Conservation (phyloP, 2,329 filamentous ascomycete genomes). For the Zymoseptoria ardabiliae region DNA sequence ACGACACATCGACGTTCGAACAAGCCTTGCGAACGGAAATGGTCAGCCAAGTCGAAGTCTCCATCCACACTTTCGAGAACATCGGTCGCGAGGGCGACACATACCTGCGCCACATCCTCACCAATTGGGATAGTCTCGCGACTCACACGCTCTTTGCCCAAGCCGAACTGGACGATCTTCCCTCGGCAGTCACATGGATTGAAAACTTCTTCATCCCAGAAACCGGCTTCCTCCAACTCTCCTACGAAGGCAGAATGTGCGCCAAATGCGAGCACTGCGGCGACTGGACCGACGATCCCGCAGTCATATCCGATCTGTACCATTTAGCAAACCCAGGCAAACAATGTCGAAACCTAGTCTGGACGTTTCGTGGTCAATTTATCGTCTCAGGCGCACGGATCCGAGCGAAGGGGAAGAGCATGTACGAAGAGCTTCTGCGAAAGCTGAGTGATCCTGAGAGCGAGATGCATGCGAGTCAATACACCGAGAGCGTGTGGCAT, state of each 20-base stretch:
- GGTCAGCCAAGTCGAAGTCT: neutral
- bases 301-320: slow-evolving; percentile 34
- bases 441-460: slow-evolving; percentile 24
- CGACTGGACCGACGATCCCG: slow-evolving; percentile 38
- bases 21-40: neutral
- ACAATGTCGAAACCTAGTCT: slow-evolving; percentile 21
- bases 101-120: slow-evolving; percentile 42
- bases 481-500: neutral
- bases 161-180: slow-evolving; percentile 36
- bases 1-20: neutral
- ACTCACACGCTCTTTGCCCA: slow-evolving; percentile 44
- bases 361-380: slow-evolving; percentile 45
- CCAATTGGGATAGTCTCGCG: slow-evolving; percentile 37
- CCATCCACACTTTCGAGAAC: slow-evolving; percentile 24
- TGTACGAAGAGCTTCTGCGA: slow-evolving; percentile 30
- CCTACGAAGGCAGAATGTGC: slow-evolving; percentile 34
- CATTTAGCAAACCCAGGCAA: slow-evolving; percentile 17
- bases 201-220: slow-evolving; percentile 33
- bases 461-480: neutral
- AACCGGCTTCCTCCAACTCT: slow-evolving; percentile 42
- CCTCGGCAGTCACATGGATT: slow-evolving; percentile 32
- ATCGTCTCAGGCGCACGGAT: slow-evolving; percentile 39
- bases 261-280: slow-evolving; percentile 32
- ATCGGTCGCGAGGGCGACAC: slow-evolving; percentile 40
- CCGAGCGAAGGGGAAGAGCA: slow-evolving; percentile 27